Base-by-base conservation (phyloP, 805 yeast genomes). In the Nakazawaea siamensis region DNA sequence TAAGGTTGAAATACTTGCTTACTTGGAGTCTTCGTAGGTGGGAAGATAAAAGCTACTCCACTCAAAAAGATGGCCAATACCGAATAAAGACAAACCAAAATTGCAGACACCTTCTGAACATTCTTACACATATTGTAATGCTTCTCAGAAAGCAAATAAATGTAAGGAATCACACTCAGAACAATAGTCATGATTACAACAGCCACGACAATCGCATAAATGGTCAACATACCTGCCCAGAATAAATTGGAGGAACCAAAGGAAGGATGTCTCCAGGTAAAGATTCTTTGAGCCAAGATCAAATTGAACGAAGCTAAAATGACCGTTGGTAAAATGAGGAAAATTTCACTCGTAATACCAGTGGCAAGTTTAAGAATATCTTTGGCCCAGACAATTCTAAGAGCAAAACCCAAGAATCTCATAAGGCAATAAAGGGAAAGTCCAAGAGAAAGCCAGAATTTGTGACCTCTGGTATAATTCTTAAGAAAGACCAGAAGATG, bases 211-310 rank as follows among this genome's bases (percentile, higher is more conserved):
- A 76, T 44, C 5, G 56, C 44, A 48, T 81, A 80, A 24, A 75
- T 44, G 3, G 54, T 27, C 29, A 66, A 49, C 79, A 80, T 71
- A 19, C 57, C 34, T 23, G 41, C 40, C 71, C 77, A 71, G 46
- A 80, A 73, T 24, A 60, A 39, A 37, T 53, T 58, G 28, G 68
- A 52, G 15, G 73, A 64, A 26, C 87, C 88, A 9, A 76, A 67
- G 34, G 72, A 76, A 6, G 90, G 88, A 50, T 81, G 88, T 51
- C 79, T 64, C 83, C 86, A 79, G 5, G 85, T 77, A 55, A 79
- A 78, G 16, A 80, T 59, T 51, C 90, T 69, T 51, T 80, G 87
- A 4, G 84, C 84, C 34, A 81, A 56, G 16, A 79, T 68, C 52
- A 79, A 62, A 49, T 76, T 77, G 47, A 75, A 63, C 3, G 80